Conservation (phyloP, 495 filamentous ascomycete species). For the Hypoxylon trugodes region DNA sequence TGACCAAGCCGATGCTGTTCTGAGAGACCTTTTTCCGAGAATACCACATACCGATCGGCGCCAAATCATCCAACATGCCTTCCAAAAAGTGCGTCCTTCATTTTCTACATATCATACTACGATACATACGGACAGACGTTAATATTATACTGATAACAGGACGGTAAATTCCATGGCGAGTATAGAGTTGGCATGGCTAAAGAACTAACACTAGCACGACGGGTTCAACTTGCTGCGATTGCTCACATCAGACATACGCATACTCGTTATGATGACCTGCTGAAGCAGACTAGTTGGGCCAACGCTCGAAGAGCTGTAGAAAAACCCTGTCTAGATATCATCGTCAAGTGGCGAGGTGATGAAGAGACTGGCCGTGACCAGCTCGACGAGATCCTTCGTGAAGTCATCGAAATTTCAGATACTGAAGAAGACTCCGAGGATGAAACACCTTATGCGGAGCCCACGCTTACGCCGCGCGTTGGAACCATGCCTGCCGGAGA, state of each 20-base stretch:
- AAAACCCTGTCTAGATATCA: conserved; percentile 70
- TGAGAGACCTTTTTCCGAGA: conserved; percentile 85
- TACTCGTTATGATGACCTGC: conserved; percentile 83
- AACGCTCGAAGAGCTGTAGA: conserved; percentile 78
- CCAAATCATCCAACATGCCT: conserved; percentile 81
- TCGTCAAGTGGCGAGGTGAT: conserved; percentile 89
- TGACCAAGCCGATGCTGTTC: conserved; percentile 73
- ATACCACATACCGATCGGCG: conserved; percentile 82
- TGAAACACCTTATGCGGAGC: conserved; percentile 46
- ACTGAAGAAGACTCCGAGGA: conserved; percentile 73
- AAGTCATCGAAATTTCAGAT: conserved; percentile 84
- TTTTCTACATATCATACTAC: not conserved
- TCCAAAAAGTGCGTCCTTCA: conserved; percentile 71
- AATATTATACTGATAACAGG: conserved; percentile 22
- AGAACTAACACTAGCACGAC: conserved; percentile 71
- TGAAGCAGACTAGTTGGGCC: conserved; percentile 68
- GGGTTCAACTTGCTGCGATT: conserved; percentile 82
- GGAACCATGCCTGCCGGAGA: conserved; percentile 34
- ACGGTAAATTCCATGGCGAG: conserved; percentile 40
- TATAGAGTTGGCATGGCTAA: conserved; percentile 70
- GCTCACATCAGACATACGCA: conserved; percentile 88
- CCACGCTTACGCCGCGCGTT: conserved; percentile 5
- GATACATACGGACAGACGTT: not conserved
- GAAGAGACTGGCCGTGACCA: conserved; percentile 78
- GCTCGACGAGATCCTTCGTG: conserved; percentile 80